Evolutionary conservation across 768 basidiomycete species (phyloP).

Genomic region (Lyophyllum shimeji): DNA sequence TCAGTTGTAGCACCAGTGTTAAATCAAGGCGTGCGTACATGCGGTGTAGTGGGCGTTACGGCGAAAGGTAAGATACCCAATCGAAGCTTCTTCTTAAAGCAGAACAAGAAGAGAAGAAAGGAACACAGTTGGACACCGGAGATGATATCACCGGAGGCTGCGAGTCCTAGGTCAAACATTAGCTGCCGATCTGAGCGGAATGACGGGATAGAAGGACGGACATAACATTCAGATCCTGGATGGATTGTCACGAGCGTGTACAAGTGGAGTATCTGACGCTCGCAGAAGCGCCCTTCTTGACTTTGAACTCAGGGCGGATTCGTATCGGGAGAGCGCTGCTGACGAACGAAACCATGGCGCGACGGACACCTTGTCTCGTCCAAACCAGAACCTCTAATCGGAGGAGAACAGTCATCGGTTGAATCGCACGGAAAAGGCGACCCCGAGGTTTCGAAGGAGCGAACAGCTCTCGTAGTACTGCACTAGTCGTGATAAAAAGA

Average conservation of each 20-base stretch:
- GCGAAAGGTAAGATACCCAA: constrained; percentile 3
- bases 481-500: neutral
- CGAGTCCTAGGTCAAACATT: neutral
- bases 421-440: neutral
- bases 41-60: constrained; percentile 3
- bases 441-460: neutral
- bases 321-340: no score
- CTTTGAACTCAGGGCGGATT: no score
- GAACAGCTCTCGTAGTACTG: neutral
- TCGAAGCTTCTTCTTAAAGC: constrained; percentile 10
- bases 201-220: neutral
- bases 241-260: neutral
- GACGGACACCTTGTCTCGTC: no score
- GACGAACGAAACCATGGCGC: no score
- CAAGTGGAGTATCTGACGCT: no score
- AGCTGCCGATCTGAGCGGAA: neutral
- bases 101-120: constrained; percentile 7
- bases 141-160: constrained; percentile 12
- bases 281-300: no score
- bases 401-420: neutral
- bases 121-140: constrained; percentile 3
- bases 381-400: no score
- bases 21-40: constrained; percentile 4
- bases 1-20: neutral
- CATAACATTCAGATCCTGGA: neutral